Conservation (phyloP, 495 filamentous ascomycete genomes). For the Terfezia boudieri region DNA sequence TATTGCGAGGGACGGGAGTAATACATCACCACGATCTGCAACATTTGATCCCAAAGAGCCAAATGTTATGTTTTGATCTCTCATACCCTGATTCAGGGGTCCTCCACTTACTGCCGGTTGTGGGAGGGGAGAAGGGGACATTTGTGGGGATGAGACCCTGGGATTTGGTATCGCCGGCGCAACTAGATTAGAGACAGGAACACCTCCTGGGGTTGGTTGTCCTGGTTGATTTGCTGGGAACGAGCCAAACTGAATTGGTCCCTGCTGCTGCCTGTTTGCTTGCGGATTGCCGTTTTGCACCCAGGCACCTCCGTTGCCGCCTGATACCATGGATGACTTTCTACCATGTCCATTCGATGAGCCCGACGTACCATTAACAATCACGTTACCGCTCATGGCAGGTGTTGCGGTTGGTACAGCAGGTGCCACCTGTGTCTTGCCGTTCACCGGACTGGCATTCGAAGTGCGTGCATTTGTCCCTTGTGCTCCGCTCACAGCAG, state of each 20-base stretch:
- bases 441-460: slow-evolving; percentile 18
- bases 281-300: slow-evolving; percentile 16
- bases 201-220: slow-evolving; percentile 13
- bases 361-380: slow-evolving; percentile 13
- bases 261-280: not conserved
- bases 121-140: slow-evolving; percentile 15
- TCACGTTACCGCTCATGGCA: not conserved
- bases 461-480: slow-evolving; percentile 18
- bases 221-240: slow-evolving; percentile 11
- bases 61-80: not conserved
- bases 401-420: not conserved
- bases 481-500: slow-evolving; percentile 12
- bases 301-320: slow-evolving; percentile 9
- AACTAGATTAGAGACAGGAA: slow-evolving; percentile 17
- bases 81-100: not conserved
- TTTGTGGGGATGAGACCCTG: slow-evolving; percentile 15
- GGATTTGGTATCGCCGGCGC: slow-evolving; percentile 17
- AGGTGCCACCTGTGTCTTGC: slow-evolving; percentile 13
- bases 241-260: slow-evolving; percentile 14
- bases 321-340: slow-evolving; percentile 18
- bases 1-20: not conserved
- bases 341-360: slow-evolving; percentile 16
- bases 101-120: slow-evolving; percentile 9
- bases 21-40: not conserved
- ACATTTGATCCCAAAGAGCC: not conserved